These are phyloP conservation scores for Phytophthora citricola DNA, from an alignment of 352 stramenopile species.

Conservation along the genomic window DNA sequence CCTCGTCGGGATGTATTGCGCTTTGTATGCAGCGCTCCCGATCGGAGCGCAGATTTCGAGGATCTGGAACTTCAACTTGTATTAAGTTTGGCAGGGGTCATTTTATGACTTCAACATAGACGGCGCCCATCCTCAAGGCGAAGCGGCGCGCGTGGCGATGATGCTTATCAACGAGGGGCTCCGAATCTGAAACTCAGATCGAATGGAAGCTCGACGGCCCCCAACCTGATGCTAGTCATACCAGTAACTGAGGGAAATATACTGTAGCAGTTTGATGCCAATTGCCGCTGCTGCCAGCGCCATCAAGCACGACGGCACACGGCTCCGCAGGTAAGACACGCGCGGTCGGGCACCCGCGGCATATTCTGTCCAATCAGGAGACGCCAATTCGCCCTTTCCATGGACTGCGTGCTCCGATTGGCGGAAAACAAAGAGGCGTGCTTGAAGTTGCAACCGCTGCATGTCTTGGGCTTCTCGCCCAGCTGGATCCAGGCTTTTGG, in stretches of 20 bases:
- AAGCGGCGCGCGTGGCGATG: slow-evolving; percentile 40
- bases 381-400: slow-evolving; percentile 12
- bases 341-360: slow-evolving; percentile 14
- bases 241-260: neutral
- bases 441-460: slow-evolving; percentile 43
- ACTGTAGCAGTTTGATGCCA: neutral
- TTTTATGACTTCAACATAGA: slow-evolving; percentile 48
- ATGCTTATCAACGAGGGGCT: slow-evolving; percentile 10
- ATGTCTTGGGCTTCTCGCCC: slow-evolving; percentile 28
- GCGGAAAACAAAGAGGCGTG: slow-evolving; percentile 14
- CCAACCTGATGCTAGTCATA: too few relatives aligned
- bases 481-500: slow-evolving; percentile 29
- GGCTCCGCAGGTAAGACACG: slow-evolving; percentile 26
- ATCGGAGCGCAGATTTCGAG: neutral
- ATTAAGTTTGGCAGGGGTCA: slow-evolving; percentile 48
- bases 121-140: slow-evolving; percentile 14
- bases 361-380: slow-evolving; percentile 21
- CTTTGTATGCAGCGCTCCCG: slow-evolving; percentile 22
- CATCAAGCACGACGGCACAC: slow-evolving; percentile 16
- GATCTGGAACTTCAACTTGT: slow-evolving; percentile 51
- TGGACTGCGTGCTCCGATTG: slow-evolving; percentile 15
- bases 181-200: neutral
- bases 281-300: neutral
- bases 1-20: slow-evolving; percentile 8
- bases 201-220: neutral